A percentile compares a stretch with the other conserved stretches of the same genome.
These are phyloP conservation scores for Pistacia vera DNA, from an alignment of 345 rosid species.

Conservation along the genomic window DNA sequence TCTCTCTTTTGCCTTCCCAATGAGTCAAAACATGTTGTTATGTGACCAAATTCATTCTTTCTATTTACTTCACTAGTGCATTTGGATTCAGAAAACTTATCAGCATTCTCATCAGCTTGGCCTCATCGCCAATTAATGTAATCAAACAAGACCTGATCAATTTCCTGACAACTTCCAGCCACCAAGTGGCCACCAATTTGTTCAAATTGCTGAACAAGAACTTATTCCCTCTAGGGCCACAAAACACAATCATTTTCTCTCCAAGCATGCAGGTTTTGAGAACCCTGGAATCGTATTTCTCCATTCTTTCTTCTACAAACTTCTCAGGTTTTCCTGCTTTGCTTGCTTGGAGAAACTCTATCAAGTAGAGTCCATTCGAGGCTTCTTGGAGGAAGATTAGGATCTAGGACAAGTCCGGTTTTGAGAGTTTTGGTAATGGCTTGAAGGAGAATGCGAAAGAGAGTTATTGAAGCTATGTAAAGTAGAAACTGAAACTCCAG, in stretches of 20 bases:
- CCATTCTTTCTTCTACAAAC: conserved; percentile 13
- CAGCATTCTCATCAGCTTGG: too few species aligned
- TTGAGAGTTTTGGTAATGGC: too few species aligned
- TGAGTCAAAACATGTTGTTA: too few species aligned
- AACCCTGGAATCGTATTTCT: conserved; percentile 9
- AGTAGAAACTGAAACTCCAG: too few species aligned
- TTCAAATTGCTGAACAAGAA: conserved; percentile 19
- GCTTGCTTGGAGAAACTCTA: not conserved
- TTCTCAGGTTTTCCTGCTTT: not conserved
- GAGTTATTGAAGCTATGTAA: too few species aligned
- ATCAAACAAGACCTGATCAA: not conserved
- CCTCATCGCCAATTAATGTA: too few species aligned
- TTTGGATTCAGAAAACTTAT: too few species aligned
- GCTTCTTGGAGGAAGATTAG: conserved; percentile 20
- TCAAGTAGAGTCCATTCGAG: conserved; percentile 19
- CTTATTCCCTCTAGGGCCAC: conserved; percentile 16
- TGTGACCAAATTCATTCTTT: not conserved
- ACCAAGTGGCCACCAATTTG: conserved; percentile 15
- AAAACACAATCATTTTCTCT: not conserved
- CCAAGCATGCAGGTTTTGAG: conserved; percentile 16
- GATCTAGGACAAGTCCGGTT: not conserved
- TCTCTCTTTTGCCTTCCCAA: not conserved
- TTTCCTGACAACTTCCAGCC: not conserved
- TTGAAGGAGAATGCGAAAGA: too few species aligned
- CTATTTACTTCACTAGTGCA: too few species aligned